Evolutionary conservation across 2,329 filamentous ascomycete species (phyloP), one percentile per base, ranked within the genome.

Genomic region (Trichophyton schoenleinii): DNA sequence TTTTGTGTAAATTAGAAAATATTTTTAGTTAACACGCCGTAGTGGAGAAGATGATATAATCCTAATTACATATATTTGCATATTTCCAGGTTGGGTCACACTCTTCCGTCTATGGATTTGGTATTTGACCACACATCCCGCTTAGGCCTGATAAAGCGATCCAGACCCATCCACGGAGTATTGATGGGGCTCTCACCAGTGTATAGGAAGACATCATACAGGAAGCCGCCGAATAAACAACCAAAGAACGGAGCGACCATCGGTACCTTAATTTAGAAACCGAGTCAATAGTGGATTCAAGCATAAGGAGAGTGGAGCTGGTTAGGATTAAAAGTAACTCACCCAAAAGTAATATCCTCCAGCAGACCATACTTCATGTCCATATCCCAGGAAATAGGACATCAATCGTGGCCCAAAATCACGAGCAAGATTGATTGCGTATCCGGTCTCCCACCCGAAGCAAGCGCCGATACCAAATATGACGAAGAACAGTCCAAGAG

Each of bases 371-470:
- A 89, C 86, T 58, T 85, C 80, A 57, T 71, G 71, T 0, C 85
- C 85, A 68, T 90, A 89, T 1, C 87, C 87, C 60, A 89, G 67
- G 68, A 85, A 81, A 68, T 84, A 87, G 0, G 82, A 81, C 64
- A 87, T 81, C 49, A 89, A 71, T 9, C 87, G 77, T 8, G 86
- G 86, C 0, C 85, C 85, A 68, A 89, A 87, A 65, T 90, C 87
- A 71, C 87, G 80, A 41, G 86, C 87, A 48, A 88, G 72, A 68
- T 89, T 89, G 65, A 89, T 88, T 15, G 86, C 87, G 72, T 87
- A 90, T 42, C 87, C 86, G 0, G 87, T 90, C 71, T 89, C 82
- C 85, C 85, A 89, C 5, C 87, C 87, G 67, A 88, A 89, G 69
- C 84, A 87, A 36, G 84, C 83, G 18, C 86, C 86, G 22, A 89